phyloP scores from a whole-genome alignment of 1,284 basidiomycete genomes.

The Malassezia cuniculi region DNA sequence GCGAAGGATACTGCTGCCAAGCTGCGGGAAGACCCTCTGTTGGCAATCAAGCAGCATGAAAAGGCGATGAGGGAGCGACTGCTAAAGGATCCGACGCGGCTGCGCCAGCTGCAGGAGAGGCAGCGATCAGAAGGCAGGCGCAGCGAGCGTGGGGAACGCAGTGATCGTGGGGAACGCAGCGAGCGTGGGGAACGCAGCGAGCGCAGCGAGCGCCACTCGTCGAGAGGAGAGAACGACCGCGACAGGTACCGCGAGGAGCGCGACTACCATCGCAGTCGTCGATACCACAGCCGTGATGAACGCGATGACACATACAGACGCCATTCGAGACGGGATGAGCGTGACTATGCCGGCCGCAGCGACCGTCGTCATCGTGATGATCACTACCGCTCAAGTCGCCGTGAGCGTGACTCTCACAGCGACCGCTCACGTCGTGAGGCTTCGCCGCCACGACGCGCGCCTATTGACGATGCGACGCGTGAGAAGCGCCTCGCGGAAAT shows the following conservation, averaged over 20 bases:
- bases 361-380: constrained; percentile 10
- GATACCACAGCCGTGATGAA: constrained; percentile 10
- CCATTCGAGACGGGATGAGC: too few relatives aligned
- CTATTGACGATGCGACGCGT: constrained; percentile 52
- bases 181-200: constrained; percentile 1
- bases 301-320: too few relatives aligned
- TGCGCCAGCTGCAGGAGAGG: constrained; percentile 56
- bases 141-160: constrained; percentile 21
- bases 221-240: constrained; percentile 40
- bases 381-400: constrained; percentile 7
- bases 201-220: constrained; percentile 1
- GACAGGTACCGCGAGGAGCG: constrained; percentile 18
- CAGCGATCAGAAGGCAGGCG: constrained; percentile 53
- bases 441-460: constrained; percentile 5
- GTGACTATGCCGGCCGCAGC: constrained; percentile 16
- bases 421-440: constrained; percentile 7
- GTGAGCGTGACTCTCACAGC: constrained; percentile 15
- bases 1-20: constrained; percentile 74
- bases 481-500: constrained; percentile 74
- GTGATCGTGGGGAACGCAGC: constrained; percentile 54
- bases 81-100: constrained; percentile 75
- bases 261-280: constrained; percentile 5
- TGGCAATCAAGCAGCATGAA: constrained; percentile 95
- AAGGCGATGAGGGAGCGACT: constrained; percentile 80
- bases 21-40: constrained; percentile 84